phyloP scores from a whole-genome alignment of 2,329 filamentous ascomycete species.

The Mycogone perniciosa region DNA sequence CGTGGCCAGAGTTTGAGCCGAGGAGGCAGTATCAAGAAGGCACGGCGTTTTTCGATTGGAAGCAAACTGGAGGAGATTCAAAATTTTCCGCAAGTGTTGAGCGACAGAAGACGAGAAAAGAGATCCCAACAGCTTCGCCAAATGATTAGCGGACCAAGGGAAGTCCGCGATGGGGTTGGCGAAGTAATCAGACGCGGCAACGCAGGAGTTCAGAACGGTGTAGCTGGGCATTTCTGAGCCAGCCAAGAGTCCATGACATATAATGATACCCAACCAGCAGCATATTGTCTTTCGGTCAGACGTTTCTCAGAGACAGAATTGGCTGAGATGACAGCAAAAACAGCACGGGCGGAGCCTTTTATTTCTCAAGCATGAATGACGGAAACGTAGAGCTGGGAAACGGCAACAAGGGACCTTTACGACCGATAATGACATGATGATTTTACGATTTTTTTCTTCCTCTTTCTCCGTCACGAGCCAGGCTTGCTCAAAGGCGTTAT shows the following conservation, averaged over 20 bases:
- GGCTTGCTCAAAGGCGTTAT: no score
- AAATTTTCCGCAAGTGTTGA: slow-evolving; percentile 48
- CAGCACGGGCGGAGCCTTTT: no score
- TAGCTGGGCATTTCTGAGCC: slow-evolving; percentile 1
- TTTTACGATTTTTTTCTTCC: background rate
- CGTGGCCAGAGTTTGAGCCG: slow-evolving; percentile 25
- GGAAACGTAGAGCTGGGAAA: background rate
- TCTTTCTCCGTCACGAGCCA: background rate
- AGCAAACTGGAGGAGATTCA: slow-evolving; percentile 46
- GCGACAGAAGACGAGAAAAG: slow-evolving; percentile 53
- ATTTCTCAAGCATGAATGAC: background rate
- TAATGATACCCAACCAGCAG: no score
- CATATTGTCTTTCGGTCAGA: background rate
- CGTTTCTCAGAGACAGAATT: background rate
- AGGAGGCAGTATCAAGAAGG: slow-evolving; percentile 19
- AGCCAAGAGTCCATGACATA: background rate
- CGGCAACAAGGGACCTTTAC: background rate
- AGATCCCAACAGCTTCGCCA: slow-evolving; percentile 51
- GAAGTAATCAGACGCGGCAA: slow-evolving; percentile 45
- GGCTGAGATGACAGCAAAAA: no score
- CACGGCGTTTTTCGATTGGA: slow-evolving; percentile 35
- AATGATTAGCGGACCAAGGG: slow-evolving; percentile 54
- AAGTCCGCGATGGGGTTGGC: slow-evolving; percentile 52
- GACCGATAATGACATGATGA: background rate
- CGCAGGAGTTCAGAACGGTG: slow-evolving; percentile 9